phyloP scores from a whole-genome alignment of 192 early-diverging fungal genomes.

The Mortierella antarctica region DNA sequence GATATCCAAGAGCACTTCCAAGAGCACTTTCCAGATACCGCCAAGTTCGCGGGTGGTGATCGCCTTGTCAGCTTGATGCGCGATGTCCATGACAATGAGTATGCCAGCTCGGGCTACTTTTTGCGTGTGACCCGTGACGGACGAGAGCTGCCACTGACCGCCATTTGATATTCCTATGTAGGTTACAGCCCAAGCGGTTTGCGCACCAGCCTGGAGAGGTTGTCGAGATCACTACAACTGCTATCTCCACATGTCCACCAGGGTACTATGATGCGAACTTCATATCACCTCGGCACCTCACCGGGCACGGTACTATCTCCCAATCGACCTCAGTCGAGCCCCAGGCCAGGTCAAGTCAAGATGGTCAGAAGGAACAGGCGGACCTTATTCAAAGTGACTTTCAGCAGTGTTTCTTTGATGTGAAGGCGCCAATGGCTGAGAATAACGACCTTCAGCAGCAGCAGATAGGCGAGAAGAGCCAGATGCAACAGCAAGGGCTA shows the following conservation, averaged over 20 bases:
- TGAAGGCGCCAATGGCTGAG: background rate
- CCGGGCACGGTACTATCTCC: background rate
- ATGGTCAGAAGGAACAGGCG: background rate
- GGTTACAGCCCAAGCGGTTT: background rate
- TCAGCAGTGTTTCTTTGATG: background rate
- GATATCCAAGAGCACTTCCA: background rate
- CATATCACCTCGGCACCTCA: background rate
- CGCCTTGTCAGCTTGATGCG: background rate
- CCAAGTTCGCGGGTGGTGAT: background rate
- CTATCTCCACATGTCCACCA: background rate
- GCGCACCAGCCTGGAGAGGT: background rate
- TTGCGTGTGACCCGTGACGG: no score
- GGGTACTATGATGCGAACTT: no score
- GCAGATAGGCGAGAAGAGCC: background rate
- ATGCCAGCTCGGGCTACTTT: background rate
- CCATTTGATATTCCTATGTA: background rate
- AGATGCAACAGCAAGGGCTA: background rate
- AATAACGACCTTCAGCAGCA: background rate
- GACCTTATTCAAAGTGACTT: background rate
- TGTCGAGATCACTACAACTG: background rate
- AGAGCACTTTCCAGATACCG: background rate
- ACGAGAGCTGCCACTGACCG: no score
- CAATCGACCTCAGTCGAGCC: background rate
- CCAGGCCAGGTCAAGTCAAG: background rate
- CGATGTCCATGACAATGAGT: background rate